Base-by-base conservation (phyloP, 306 rosid genomes). In the Cicer yamashitae region DNA sequence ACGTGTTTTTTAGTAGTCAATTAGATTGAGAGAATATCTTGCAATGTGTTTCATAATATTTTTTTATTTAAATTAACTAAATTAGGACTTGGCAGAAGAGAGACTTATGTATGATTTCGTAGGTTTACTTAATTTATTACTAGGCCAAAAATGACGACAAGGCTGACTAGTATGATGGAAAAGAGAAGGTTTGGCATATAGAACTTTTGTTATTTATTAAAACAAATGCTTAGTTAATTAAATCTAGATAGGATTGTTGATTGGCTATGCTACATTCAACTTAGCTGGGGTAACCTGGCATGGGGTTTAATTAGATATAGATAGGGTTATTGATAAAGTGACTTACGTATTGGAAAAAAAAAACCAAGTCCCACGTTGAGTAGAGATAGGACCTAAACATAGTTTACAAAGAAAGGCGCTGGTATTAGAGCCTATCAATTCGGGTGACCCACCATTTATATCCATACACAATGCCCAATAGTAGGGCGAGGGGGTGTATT, bases 271-370 rank as follows among this genome's bases (percentile, higher is more conserved):
- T 17, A 40, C 48, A 57, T 39, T 51, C 10, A 43, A 48, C 44
- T 63, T 37, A 17, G 40, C 47, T 38, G 17, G 71, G 72, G 40
- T 34, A 47, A 41, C 67, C 17, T 59, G 61, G 67, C 56, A 18
- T 66, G 15, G 15, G 59, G 25, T 72, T 40, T 50, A 20, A 51
- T 62, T 51, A 39, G 70, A 50, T 30, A 7, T 7, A 6, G 12
- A 58, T 63, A 20, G 77, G 63, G 17, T 43, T 67, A 50, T 41
- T 61, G 40, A 67, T 59, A 74, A 72, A 73, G 51, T 67, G 51
- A 60, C 71, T 58, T 30, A 3, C 34, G 0, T 30, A 30, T 30
- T 30, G 34, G 34, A 30, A 30, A 30, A 30, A 2, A 30, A 30
- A 3, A 30, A 30, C 34, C 34, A 30, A 30, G 34, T 30, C 34